Conservation (phyloP, 2,329 filamentous ascomycete species). For the Penicillium sp. region DNA sequence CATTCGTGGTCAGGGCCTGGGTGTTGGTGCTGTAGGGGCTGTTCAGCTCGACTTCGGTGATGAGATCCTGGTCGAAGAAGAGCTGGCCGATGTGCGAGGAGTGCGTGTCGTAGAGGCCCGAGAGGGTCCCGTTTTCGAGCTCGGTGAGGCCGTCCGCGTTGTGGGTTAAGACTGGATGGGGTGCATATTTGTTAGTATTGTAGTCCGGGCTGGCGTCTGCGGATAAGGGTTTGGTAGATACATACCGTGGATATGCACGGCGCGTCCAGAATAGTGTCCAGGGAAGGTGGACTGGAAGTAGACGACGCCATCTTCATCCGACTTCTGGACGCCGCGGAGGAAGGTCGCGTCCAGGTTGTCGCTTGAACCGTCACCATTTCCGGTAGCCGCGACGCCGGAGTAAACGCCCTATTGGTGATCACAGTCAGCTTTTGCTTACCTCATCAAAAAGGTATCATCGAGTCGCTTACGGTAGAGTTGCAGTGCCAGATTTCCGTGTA, state of each 20-base stretch:
- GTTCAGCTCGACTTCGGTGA: slow-evolving; percentile 45
- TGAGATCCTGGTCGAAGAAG: slow-evolving; percentile 67
- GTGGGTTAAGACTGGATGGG: slow-evolving; percentile 36
- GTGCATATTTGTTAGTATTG: no score
- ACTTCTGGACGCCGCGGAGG: slow-evolving; percentile 52
- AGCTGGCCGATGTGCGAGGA: slow-evolving; percentile 67
- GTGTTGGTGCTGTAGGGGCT: slow-evolving; percentile 38
- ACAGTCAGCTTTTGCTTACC: neutral
- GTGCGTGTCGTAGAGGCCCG: slow-evolving; percentile 46
- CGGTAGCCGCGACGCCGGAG: slow-evolving; percentile 42
- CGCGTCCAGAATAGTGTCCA: slow-evolving; percentile 49
- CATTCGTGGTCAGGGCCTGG: slow-evolving; percentile 21
- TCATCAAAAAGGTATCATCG: no score
- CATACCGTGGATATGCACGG: slow-evolving; percentile 7
- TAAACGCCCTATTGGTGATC: slow-evolving; percentile 40
- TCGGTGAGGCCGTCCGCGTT: slow-evolving; percentile 37
- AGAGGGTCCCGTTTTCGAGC: slow-evolving; percentile 56
- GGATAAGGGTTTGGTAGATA: neutral
- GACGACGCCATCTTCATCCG: slow-evolving; percentile 48
- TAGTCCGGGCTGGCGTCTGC: no score
- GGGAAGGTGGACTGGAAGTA: slow-evolving; percentile 52
- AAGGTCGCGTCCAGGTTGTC: slow-evolving; percentile 49
- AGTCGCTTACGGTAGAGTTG: slow-evolving; percentile 41
- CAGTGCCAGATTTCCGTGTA: slow-evolving; percentile 49
- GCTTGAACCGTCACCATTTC: slow-evolving; percentile 6